These are phyloP conservation scores for Ziziphus jujuba DNA, from an alignment of 306 rosid genomes.

Conservation along the genomic window DNA sequence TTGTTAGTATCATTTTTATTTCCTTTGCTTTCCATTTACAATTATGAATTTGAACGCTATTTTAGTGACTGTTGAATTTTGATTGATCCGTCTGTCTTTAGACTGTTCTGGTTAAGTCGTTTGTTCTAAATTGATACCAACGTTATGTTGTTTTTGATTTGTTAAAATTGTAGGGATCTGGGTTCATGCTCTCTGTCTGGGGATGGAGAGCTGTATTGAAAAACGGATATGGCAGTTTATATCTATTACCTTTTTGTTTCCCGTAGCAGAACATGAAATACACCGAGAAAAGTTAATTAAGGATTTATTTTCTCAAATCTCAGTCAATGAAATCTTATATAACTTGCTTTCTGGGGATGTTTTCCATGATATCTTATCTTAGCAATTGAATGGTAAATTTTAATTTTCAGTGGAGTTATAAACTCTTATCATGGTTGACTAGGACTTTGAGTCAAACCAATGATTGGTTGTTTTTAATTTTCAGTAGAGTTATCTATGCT, in stretches of 20 bases:
- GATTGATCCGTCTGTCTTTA: neutral
- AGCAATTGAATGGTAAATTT: neutral
- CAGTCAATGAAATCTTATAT: neutral
- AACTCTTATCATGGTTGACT: no score
- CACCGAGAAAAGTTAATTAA: neutral
- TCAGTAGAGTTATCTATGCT: no score
- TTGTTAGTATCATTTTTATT: neutral
- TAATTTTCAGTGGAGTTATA: no score
- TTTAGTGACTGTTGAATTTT: neutral
- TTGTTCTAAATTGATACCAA: neutral
- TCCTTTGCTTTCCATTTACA: neutral
- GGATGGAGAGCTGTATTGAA: neutral
- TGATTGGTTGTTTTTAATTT: no score
- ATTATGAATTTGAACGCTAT: neutral
- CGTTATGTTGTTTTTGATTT: neutral
- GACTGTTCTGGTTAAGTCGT: slow-evolving; percentile 1
- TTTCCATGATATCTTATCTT: neutral
- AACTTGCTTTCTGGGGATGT: neutral
- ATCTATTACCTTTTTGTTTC: no score
- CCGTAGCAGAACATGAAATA: no score
- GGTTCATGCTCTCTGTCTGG: neutral
- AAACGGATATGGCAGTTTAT: neutral
- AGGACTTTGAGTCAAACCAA: no score
- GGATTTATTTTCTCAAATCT: neutral
- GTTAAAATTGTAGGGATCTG: neutral